Percentiles rank a stretch among this genome's conserved stretches.
These are phyloP conservation scores for Mentha longifolia DNA, from an alignment of 257 asterid species.

Conservation along the genomic window DNA sequence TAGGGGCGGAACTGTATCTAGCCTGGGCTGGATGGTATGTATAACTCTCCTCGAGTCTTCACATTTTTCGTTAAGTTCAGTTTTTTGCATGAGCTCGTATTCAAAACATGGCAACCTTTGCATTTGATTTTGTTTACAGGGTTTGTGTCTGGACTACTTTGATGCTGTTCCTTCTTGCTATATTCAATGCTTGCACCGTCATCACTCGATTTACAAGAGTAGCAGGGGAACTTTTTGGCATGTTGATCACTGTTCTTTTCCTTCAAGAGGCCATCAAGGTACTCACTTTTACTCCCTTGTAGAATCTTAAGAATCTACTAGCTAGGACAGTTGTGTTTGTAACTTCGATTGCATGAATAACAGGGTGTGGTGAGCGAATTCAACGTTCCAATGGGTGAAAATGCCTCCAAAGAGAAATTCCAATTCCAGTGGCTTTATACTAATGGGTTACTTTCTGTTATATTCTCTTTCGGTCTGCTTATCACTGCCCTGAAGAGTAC, in stretches of 20 bases:
- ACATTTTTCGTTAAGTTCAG: neutral
- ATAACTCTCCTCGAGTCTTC: constrained; percentile 28
- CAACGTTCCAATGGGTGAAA: constrained; percentile 64
- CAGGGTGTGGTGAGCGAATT: constrained; percentile 93
- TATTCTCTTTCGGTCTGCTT: constrained; percentile 77
- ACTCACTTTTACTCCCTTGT: neutral
- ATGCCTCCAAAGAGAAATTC: constrained; percentile 49
- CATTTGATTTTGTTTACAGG: constrained; percentile 46
- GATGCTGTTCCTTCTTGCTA: constrained; percentile 74
- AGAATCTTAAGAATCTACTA: neutral
- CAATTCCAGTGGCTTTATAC: constrained; percentile 82
- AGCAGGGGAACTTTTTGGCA: constrained; percentile 94
- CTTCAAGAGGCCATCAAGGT: constrained; percentile 92
- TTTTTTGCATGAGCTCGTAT: neutral
- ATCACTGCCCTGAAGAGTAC: constrained; percentile 74
- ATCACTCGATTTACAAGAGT: constrained; percentile 85
- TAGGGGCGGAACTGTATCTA: constrained; percentile 68
- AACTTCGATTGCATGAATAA: constrained; percentile 23
- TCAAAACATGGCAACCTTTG: neutral
- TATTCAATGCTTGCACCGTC: constrained; percentile 74
- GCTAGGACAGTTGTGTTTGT: neutral
- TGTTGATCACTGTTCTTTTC: constrained; percentile 86
- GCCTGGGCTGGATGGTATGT: constrained; percentile 94
- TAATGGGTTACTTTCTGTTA: constrained; percentile 79
- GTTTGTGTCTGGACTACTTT: constrained; percentile 92